These are phyloP conservation scores for Arachnomyces sp. DNA, from an alignment of 2,329 filamentous ascomycete genomes.

Conservation along the genomic window DNA sequence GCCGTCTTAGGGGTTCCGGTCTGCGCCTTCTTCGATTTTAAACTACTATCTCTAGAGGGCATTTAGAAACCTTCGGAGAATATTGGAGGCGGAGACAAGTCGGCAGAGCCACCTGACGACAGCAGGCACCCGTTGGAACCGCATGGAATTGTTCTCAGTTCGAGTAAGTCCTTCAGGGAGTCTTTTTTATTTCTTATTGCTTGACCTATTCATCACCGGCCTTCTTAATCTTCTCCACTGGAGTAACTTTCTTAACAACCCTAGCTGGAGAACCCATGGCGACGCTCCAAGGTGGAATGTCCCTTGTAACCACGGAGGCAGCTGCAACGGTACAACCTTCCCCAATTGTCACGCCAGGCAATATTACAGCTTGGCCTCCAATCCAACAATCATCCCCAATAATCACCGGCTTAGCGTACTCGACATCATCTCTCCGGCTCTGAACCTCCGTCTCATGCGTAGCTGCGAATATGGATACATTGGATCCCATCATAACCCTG, in stretches of 20 bases:
- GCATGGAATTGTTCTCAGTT: too few species aligned
- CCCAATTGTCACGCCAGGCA: conserved; percentile 37
- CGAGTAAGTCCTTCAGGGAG: too few species aligned
- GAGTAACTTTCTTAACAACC: conserved; percentile 20
- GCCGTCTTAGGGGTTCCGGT: too few species aligned
- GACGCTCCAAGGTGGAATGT: conserved; percentile 16
- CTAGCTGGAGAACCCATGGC: conserved; percentile 29
- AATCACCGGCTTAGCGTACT: conserved; percentile 41
- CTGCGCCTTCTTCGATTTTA: too few species aligned
- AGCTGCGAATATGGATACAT: conserved; percentile 45
- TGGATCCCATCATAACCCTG: conserved; percentile 44
- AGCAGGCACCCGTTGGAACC: too few species aligned
- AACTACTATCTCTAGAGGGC: too few species aligned
- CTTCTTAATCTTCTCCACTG: conserved; percentile 1
- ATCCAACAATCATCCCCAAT: conserved; percentile 45
- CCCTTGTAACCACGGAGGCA: conserved; percentile 33
- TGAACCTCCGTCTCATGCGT: conserved; percentile 46
- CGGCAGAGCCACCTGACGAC: too few species aligned
- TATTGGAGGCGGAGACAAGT: too few species aligned
- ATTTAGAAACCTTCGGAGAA: too few species aligned
- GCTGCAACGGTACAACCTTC: conserved; percentile 35
- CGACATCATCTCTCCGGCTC: conserved; percentile 39
- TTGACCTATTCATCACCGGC: too few species aligned
- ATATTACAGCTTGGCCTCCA: conserved; percentile 38
- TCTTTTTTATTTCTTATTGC: too few species aligned